Percentiles rank a stretch among this genome's conserved stretches.
phyloP scores from a whole-genome alignment of 768 basidiomycete species.

The Coprinellus aureogranulatus region DNA sequence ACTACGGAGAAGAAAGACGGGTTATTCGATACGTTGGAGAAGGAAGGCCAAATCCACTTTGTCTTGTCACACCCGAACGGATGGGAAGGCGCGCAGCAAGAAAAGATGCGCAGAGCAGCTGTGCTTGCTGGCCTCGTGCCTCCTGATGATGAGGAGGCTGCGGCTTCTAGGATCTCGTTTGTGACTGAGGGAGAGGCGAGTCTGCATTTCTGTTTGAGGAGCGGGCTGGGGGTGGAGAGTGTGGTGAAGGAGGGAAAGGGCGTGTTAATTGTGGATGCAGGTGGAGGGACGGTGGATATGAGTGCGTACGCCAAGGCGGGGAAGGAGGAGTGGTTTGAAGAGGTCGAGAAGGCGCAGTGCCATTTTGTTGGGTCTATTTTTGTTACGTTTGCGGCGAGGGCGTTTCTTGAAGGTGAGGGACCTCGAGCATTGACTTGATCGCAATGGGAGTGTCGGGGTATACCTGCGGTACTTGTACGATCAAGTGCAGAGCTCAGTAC shows the following conservation, averaged over 20 bases:
- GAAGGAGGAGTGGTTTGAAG: constrained; percentile 33
- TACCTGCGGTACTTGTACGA: no score
- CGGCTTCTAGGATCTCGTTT: constrained; percentile 42
- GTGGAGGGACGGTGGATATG: constrained; percentile 59
- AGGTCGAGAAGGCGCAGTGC: constrained; percentile 43
- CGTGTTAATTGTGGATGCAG: constrained; percentile 55
- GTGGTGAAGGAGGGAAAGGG: constrained; percentile 30
- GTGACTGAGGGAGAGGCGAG: constrained; percentile 62
- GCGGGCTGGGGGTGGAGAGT: constrained; percentile 31
- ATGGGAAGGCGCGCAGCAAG: constrained; percentile 57
- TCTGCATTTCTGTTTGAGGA: constrained; percentile 50
- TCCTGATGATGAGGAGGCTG: constrained; percentile 28
- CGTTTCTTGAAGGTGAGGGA: constrained; percentile 31
- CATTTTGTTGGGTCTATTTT: constrained; percentile 45
- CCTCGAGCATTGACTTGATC: no score
- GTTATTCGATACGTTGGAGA: constrained; percentile 38
- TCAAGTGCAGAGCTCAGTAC: no score
- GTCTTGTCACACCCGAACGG: constrained; percentile 60
- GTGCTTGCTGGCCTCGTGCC: constrained; percentile 47
- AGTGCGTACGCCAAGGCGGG: constrained; percentile 41
- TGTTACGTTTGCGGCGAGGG: constrained; percentile 38
- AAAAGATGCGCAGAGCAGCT: constrained; percentile 49
- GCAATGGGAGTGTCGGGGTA: no score
- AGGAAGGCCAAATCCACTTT: constrained; percentile 33
- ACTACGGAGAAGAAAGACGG: constrained; percentile 36